A percentile compares a stretch with the other conserved stretches of the same genome.
These are phyloP conservation scores for Powellomyces hirtus DNA, from an alignment of 192 early-diverging fungal species.

Conservation along the genomic window DNA sequence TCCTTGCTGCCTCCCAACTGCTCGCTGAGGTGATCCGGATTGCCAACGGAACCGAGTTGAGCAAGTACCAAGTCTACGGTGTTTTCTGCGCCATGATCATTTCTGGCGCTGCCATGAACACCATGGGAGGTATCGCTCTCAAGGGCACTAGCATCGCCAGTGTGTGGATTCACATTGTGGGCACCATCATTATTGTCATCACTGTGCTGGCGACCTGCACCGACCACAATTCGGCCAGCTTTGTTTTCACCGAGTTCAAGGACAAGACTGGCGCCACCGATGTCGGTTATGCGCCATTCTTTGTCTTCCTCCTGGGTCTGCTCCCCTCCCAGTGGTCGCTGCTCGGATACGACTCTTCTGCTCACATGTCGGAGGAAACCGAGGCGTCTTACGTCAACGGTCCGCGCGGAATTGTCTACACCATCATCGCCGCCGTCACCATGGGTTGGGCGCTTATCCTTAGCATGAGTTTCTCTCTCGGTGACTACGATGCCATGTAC, in stretches of 20 bases:
- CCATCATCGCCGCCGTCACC: conserved; percentile 31
- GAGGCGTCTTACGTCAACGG: conserved; percentile 37
- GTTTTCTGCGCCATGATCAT: conserved; percentile 32
- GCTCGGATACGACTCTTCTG: conserved; percentile 46
- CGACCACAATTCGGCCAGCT: conserved; percentile 1
- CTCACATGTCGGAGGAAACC: conserved; percentile 50
- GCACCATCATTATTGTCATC: conserved; percentile 42
- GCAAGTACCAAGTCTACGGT: neutral
- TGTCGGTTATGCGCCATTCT: conserved; percentile 24
- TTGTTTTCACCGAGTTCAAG: conserved; percentile 28
- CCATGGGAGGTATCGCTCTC: conserved; percentile 23
- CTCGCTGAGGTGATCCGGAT: conserved; percentile 24
- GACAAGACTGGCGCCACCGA: conserved; percentile 29
- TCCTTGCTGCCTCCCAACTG: conserved; percentile 27
- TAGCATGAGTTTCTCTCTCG: conserved; percentile 31
- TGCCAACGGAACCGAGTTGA: neutral
- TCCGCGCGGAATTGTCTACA: conserved; percentile 36
- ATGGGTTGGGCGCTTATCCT: conserved; percentile 44
- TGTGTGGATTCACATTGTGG: conserved; percentile 40
- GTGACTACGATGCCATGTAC: conserved; percentile 19
- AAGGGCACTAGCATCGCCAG: conserved; percentile 29
- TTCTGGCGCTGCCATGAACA: conserved; percentile 34
- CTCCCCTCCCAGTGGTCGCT: conserved; percentile 40
- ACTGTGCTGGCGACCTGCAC: conserved; percentile 32
- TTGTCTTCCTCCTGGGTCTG: conserved; percentile 42